Base-by-base conservation (phyloP, 2,329 filamentous ascomycete species). In the Colletotrichum spinosum region DNA sequence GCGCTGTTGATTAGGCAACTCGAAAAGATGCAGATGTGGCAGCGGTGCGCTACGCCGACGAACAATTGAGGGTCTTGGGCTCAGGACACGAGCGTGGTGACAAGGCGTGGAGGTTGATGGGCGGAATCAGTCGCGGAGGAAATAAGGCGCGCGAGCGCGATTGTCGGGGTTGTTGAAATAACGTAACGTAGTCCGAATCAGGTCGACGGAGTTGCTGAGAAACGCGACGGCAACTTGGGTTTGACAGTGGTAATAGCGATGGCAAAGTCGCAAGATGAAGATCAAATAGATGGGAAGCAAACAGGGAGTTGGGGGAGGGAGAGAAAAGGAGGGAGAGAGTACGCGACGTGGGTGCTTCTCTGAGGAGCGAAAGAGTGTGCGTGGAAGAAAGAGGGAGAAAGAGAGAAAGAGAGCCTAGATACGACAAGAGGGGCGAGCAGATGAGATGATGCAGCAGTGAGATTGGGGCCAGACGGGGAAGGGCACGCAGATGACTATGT, bases 21-120 rank as follows among this genome's bases (percentile, higher is more conserved):
- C 25, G 25, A 25, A 4, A 25, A 25, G 25, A 25, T 25, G 4
- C 25, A 25, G 4, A 50, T 46, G 56, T 65, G 63, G 59, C 56
- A 68, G 67, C 65, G 61, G 68, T 68, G 65, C 59, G 67, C 65
- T 60, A 65, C 25, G 25, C 25, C 25, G 25, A 25, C 25, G 25
- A 25, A 25, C 25, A 25, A 25, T 25, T 25, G 25, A 25, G 25
- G 25, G 25, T 25, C 25, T 25, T 25, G 25, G 25, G 25, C 25
- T 25, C 4, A 25, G 4, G 25, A 25, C 25, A 25, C 25, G 25
- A 5, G 4, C 25, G 25, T 25, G 25, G 25, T 25, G 25, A 25
- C 25, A 5, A 25, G 25, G 25, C 25, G 25, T 25, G 3, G 25
- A 25, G 25, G 25, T 25, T 25, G 25, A 25, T 25, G 25, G 25